phyloP scores from a whole-genome alignment of 176 grass and related monocot species.

The Oryza meyeriana region DNA sequence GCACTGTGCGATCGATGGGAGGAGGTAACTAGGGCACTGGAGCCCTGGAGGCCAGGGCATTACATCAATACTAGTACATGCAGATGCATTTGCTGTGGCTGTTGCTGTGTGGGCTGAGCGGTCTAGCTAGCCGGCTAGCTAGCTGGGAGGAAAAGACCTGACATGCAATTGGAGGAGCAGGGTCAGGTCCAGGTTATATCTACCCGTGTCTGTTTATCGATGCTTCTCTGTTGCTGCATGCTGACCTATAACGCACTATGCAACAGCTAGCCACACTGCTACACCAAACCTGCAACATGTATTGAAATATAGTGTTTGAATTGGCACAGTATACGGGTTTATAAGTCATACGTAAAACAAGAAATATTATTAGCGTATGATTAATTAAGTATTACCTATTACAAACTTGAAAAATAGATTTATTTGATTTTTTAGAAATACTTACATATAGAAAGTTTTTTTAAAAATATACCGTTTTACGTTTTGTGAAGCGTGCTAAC shows the following conservation, averaged over 20 bases:
- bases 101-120: constrained; percentile 8
- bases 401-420: no score
- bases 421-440: no score
- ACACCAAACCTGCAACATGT: no score
- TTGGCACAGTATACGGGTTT: no score
- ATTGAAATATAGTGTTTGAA: no score
- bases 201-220: constrained; percentile 19
- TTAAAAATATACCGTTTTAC: no score
- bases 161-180: constrained; percentile 41
- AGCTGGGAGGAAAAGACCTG: constrained; percentile 36
- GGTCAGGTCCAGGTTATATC: constrained; percentile 39
- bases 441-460: no score
- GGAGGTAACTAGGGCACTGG: neutral
- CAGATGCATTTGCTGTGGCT: neutral
- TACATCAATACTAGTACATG: neutral
- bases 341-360: no score
- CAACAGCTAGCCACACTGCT: neutral
- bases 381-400: no score
- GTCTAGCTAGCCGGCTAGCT: neutral
- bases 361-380: no score
- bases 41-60: neutral
- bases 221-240: neutral
- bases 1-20: constrained; percentile 39
- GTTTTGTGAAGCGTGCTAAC: no score
- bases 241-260: constrained; percentile 15